Evolutionary conservation across 495 filamentous ascomycete species (phyloP), one percentile per base, ranked within the genome.

Genomic region (Penicillium lividum): DNA sequence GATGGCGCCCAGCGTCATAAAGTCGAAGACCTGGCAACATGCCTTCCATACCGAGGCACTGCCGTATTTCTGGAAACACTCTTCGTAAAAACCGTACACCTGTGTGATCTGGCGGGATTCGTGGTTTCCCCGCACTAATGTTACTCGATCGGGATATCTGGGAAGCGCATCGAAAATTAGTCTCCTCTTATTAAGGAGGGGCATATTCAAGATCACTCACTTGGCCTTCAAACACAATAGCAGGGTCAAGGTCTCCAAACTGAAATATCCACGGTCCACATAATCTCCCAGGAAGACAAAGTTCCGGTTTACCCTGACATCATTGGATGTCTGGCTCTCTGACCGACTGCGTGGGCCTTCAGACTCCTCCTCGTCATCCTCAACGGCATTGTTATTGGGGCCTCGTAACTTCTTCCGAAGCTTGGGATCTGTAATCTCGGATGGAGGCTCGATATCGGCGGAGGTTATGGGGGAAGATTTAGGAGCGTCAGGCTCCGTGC

Each of bases 1-100:
- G 62, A 98, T 96, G 22, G 94, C 94, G 29, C 93, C 94, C 22
- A 98, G 83, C 11, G 95, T 92, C 50, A 98, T 84, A 72, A 98
- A 98, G 75, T 98, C 94, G 66, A 98, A 98, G 22, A 98, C 94
- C 74, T 98, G 95, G 65, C 94, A 98, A 76, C 94, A 98, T 0
- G 93, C 90, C 75, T 98, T 98, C 94, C 94, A 98, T 18, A 98
- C 94, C 8, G 91, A 96, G 6, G 94, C 94, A 70, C 97, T 98
- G 56, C 93, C 93, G 67, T 98, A 98, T 69, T 98, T 98, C 64
- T 90, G 89, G 67, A 96, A 90, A 73, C 94, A 98, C 68, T 98
- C 94, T 66, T 98, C 94, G 78, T 98, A 97, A 77, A 98, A 98
- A 4, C 94, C 94, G 66, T 98, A 98, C 5, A 98, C 94, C 70